phyloP scores from a whole-genome alignment of 2,329 filamentous ascomycete genomes.

The Nothophaeocryptopus gaeumannii region DNA sequence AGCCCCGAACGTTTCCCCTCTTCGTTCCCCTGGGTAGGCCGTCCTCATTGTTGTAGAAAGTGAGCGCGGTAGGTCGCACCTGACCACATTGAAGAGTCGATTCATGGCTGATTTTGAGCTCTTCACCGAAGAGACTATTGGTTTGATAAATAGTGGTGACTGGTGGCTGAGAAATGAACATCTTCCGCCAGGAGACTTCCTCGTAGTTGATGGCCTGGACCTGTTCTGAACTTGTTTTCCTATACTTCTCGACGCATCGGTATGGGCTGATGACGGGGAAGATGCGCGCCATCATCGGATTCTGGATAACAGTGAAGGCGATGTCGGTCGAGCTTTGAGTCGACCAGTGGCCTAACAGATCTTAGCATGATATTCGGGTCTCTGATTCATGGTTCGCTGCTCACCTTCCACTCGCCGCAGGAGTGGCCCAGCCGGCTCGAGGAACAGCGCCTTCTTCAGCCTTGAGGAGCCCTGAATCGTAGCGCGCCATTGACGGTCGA shows the following conservation, averaged over 20 bases:
- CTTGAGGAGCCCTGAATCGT: neutral
- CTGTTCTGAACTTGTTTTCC: neutral
- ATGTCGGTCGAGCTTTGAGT: too few species aligned
- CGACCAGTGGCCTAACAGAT: neutral
- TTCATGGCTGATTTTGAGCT: too few species aligned
- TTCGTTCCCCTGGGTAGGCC: too few species aligned
- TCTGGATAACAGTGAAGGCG: neutral
- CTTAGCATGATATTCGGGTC: neutral
- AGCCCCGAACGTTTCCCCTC: too few species aligned
- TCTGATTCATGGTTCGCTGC: neutral
- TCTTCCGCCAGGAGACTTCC: conserved; percentile 3
- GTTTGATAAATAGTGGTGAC: neutral
- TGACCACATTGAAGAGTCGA: too few species aligned
- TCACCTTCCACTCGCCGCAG: neutral
- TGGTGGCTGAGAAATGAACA: conserved; percentile 3
- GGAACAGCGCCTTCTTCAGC: neutral
- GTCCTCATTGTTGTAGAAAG: neutral
- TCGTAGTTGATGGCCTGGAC: neutral
- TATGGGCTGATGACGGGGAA: neutral
- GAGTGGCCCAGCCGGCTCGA: neutral
- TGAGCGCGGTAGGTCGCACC: too few species aligned
- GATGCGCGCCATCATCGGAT: neutral
- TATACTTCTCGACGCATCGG: neutral
- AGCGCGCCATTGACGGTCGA: neutral
- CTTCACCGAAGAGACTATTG: too few species aligned